Evolutionary conservation across 1,284 basidiomycete genomes (phyloP), one percentile per base, ranked within the genome.

Genomic region (Ustilago shanxiensis): DNA sequence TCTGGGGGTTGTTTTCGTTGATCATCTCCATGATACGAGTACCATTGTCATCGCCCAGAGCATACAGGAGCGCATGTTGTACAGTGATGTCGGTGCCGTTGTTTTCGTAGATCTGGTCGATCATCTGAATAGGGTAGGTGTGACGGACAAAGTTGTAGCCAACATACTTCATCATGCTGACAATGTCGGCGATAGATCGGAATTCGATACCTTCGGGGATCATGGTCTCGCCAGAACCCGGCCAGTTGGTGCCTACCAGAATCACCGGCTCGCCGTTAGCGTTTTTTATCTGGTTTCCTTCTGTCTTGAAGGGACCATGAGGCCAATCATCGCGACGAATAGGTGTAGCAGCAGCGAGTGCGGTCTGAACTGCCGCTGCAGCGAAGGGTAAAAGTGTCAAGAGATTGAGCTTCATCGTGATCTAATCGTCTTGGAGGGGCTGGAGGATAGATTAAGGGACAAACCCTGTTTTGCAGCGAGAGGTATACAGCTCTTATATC

Each of bases 61-160:
- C 74, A 13, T 65, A 50, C 10, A 66, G 39, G 22, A 77, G 47
- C 0, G 74, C 54, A 16, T 55, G 37, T n/a, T 66, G 45, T 2
- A 77, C 53, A 10, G 68, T 65, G 47, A 77, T 58, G 51, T 77
- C 74, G 14, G 41, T 44, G 16, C 69, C 69, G 20, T 58, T 45
- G 54, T 71, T 71, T 14, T 72, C 69, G 54, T 77, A 77, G 69
- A 77, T 72, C 66, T 77, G 62, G 55, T 77, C 74, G 62, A 77
- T 66, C 69, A 77, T 72, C 63, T 77, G 59, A 37, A 77, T 77
- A 1, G 74, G 54, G 45, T 72, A 77, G 14, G 65, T 68, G 55
- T 72, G 65, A 14, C 73, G 73, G 5, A 72, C 69, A 65, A 76
- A 76, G 56, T 76, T 76, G 69, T 72, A 72, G 33, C 69, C 69